Conservation (phyloP, 352 stramenopile species). For the Saprolegnia parasitica region DNA sequence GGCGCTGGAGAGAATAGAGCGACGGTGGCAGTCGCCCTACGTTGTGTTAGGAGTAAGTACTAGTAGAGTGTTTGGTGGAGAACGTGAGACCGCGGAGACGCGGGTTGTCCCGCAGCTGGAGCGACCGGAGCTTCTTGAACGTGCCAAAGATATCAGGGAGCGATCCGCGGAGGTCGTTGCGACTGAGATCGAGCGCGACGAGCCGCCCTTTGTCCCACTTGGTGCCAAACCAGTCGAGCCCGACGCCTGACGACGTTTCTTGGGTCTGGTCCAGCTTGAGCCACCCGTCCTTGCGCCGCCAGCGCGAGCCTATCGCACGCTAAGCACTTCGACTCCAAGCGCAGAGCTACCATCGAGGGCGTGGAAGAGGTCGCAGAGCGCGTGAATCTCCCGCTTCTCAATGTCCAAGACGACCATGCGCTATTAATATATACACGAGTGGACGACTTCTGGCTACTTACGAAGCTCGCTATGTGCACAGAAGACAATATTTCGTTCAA, state of each 20-base stretch:
- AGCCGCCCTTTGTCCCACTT: slow-evolving; percentile 62
- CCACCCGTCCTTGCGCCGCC: slow-evolving; percentile 12
- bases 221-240: slow-evolving; percentile 33
- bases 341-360: background rate
- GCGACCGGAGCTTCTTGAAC: slow-evolving; percentile 44
- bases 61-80: background rate
- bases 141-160: slow-evolving; percentile 42
- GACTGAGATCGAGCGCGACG: slow-evolving; percentile 46
- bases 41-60: too few relatives aligned
- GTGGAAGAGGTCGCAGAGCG: slow-evolving; percentile 13
- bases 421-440: too few relatives aligned
- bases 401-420: slow-evolving; percentile 3
- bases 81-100: slow-evolving; percentile 38
- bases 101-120: slow-evolving; percentile 59
- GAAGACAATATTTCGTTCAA: too few relatives aligned
- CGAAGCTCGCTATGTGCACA: too few relatives aligned
- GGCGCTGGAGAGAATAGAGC: slow-evolving; percentile 31
- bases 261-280: slow-evolving; percentile 2
- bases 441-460: too few relatives aligned
- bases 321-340: background rate
- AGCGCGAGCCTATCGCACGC: background rate
- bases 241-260: background rate
- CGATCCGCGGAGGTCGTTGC: slow-evolving; percentile 44
- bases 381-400: slow-evolving; percentile 1
- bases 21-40: background rate